Evolutionary conservation across 805 yeast genomes (phyloP).

Genomic region (Nakazawaea ernobii): DNA sequence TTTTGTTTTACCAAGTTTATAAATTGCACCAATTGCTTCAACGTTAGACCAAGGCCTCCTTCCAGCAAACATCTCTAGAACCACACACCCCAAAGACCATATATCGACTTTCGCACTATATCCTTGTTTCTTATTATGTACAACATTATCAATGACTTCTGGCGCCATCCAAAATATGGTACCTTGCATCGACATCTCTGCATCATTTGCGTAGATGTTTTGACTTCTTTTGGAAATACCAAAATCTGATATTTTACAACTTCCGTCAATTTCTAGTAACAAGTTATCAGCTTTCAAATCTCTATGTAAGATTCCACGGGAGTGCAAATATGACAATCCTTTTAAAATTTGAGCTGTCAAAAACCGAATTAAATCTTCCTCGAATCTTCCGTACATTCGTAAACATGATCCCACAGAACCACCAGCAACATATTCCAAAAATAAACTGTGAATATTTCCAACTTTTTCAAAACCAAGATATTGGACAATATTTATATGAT

Average conservation of each 20-base stretch:
- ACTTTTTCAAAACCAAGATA: constrained; percentile 87
- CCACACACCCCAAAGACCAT: constrained; percentile 98
- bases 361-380: constrained; percentile 66
- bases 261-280: constrained; percentile 83
- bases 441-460: constrained; percentile 72
- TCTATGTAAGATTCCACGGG: constrained; percentile 83
- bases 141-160: constrained; percentile 85
- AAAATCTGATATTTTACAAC: constrained; percentile 92
- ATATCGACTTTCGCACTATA: constrained; percentile 97
- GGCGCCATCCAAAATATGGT: constrained; percentile 99
- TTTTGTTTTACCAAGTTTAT: constrained; percentile 78
- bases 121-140: constrained; percentile 72
- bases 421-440: constrained; percentile 95
- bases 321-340: constrained; percentile 85
- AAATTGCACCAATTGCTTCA: constrained; percentile 92
- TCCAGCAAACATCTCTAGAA: constrained; percentile 96
- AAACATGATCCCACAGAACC: constrained; percentile 90
- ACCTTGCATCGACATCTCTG: constrained; percentile 98
- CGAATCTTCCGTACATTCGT: constrained; percentile 78
- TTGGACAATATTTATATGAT: constrained; percentile 92
- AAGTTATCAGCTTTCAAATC: constrained; percentile 94
- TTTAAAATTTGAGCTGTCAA: constrained; percentile 73
- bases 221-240: constrained; percentile 87
- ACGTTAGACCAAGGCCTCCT: constrained; percentile 95
- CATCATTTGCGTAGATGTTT: constrained; percentile 83